Percentiles rank a stretch among this genome's conserved stretches.
Evolutionary conservation across 78 protist genomes (phyloP).

Genomic region (Pigoraptor vietnamica): DNA sequence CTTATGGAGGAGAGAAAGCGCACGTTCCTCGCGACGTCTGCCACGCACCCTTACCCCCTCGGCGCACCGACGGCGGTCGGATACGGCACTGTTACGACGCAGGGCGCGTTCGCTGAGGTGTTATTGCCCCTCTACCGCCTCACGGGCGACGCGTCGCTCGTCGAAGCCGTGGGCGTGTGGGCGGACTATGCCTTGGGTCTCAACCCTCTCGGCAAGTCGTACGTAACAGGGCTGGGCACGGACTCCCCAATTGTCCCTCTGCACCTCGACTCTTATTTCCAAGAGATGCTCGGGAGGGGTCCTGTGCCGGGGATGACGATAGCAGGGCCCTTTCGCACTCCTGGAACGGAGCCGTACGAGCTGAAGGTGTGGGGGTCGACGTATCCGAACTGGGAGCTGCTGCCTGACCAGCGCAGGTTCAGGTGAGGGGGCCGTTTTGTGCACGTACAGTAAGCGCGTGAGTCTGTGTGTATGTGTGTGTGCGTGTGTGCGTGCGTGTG

Average conservation of each 20-base stretch:
- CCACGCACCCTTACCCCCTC: neutral
- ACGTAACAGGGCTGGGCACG: neutral
- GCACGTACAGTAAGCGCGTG: too few species aligned
- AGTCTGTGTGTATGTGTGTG: neutral
- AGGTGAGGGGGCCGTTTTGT: neutral
- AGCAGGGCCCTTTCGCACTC: neutral
- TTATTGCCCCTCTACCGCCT: neutral
- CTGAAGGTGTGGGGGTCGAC: neutral
- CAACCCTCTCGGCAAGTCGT: neutral
- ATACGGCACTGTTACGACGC: neutral
- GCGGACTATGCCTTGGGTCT: neutral
- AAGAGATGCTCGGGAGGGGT: neutral
- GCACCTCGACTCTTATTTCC: neutral
- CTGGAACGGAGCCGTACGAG: neutral
- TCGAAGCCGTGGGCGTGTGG: neutral
- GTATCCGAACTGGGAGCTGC: neutral
- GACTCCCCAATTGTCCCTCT: neutral
- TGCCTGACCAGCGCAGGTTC: neutral
- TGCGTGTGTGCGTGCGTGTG: neutral
- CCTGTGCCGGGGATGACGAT: neutral
- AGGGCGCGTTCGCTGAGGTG: neutral
- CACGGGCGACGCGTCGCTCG: neutral
- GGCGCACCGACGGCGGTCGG: neutral
- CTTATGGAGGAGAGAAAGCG: neutral
- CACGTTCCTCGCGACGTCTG: neutral